Evolutionary conservation across 1,284 basidiomycete species (phyloP).

Genomic region (Neolentinus lepideus): DNA sequence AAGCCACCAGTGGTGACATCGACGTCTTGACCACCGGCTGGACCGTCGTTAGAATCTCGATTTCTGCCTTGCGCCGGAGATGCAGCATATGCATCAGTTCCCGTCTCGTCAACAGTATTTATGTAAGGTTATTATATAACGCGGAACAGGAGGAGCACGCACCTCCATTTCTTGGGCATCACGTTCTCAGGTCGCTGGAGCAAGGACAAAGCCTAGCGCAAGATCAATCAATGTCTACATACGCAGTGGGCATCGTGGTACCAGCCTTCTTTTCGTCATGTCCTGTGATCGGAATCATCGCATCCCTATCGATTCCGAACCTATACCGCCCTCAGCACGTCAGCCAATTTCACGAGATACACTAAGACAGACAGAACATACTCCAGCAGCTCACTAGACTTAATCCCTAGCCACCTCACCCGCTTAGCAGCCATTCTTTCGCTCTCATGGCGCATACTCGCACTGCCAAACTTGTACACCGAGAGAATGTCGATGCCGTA

Average conservation of each 20-base stretch:
- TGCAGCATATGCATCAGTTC: constrained; percentile 78
- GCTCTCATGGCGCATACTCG: constrained; percentile 55
- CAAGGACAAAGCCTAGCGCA: constrained; percentile 65
- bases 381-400: constrained; percentile 56
- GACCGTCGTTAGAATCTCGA: constrained; percentile 61
- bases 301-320: constrained; percentile 50
- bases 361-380: constrained; percentile 21
- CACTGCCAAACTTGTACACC: constrained; percentile 74
- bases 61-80: constrained; percentile 80
- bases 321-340: constrained; percentile 28
- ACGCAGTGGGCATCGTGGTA: background rate
- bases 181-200: constrained; percentile 34
- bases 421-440: constrained; percentile 55
- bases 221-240: background rate
- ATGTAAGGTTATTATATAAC: background rate
- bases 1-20: constrained; percentile 2
- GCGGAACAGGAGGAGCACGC: constrained; percentile 18
- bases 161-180: constrained; percentile 71
- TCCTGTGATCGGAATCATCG: constrained; percentile 61
- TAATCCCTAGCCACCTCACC: constrained; percentile 77
- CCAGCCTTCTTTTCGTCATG: constrained; percentile 72
- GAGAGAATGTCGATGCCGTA: constrained; percentile 87
- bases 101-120: constrained; percentile 34
- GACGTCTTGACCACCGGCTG: constrained; percentile 6
- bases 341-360: constrained; percentile 3